Evolutionary conservation across 1,139 yeast genomes (phyloP).

Genomic region (Saccharomycopsis phalli): DNA sequence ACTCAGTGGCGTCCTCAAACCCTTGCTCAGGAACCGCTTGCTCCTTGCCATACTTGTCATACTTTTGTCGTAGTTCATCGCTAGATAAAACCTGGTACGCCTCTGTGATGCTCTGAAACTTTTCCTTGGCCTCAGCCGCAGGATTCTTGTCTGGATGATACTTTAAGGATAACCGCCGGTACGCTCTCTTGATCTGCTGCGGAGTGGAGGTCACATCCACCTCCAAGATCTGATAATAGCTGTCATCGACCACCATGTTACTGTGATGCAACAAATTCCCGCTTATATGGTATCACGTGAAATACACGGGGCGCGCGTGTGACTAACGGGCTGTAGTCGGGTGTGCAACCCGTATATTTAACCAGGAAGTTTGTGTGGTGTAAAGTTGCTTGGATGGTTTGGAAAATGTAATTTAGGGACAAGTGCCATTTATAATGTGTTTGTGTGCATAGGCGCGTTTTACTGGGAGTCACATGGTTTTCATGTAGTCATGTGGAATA

Average conservation of each 20-base stretch:
- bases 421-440: too few species aligned
- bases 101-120: constrained; percentile 47
- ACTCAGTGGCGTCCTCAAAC: constrained; percentile 83
- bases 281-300: too few species aligned
- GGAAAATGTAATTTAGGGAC: too few species aligned
- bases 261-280: too few species aligned
- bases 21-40: constrained; percentile 76
- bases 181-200: constrained; percentile 84
- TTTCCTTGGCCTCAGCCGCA: constrained; percentile 65
- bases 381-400: too few species aligned
- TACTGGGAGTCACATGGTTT: too few species aligned
- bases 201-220: constrained; percentile 65
- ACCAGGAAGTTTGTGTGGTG: too few species aligned
- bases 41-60: constrained; percentile 81
- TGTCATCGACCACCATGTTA: constrained; percentile 83
- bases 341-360: too few species aligned
- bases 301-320: too few species aligned
- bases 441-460: too few species aligned
- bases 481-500: too few species aligned
- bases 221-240: constrained; percentile 77
- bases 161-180: constrained; percentile 76
- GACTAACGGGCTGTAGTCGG: too few species aligned
- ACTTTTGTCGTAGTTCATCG: constrained; percentile 59
- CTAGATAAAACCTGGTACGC: constrained; percentile 83
- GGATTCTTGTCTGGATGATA: constrained; percentile 97